Base-by-base conservation (phyloP, 768 basidiomycete genomes). In the Amylocystis lapponica region DNA sequence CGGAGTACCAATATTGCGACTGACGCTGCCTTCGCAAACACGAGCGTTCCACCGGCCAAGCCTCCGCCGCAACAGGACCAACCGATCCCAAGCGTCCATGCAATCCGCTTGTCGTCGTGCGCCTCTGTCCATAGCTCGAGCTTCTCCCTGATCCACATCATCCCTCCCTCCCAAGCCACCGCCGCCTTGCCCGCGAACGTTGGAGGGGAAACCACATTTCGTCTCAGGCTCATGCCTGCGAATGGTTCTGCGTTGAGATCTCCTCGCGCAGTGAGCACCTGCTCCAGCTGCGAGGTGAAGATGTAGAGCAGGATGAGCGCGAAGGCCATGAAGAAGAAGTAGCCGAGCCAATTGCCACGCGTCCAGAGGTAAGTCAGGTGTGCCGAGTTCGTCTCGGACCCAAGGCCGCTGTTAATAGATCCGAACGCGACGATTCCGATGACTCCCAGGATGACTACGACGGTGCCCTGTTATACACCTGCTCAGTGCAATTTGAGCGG, bases 1-100 rank as follows among this genome's bases (percentile, higher is more conserved):
- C n/a, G n/a, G 39, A 27, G 11, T 20, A 19, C 17, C 22, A 36
- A 25, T 5, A 35, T n/a, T n/a, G n/a, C 23, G 8, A 69, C 81
- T 56, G 54, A 84, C 83, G 74, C 77, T 19, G 83, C 70, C 56
- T 80, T 85, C 5, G 83, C 83, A 48, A 97, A 94, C 3, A 98
- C 90, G 45, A 98, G 70, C 62, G 82, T 86, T 31, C 83, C 81
- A 5, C 94, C 95, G 5, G 91, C 90, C 29, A 98, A 68, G 27
- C 90, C 85, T 11, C 94, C 94, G 26, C 94, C 93, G 42, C 82
- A 81, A 49, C 92, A 92, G 2, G 91, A 87, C 95, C 94, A 97
- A 2, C 83, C 84, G 38, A 98, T 90, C 12, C 93, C 94, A 34
- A 94, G 72, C 21, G 87, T 82, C 89, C 92, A 96, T 6, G 85